Conservation (phyloP, 1,284 basidiomycete genomes). For the Austroboletus rostrupii region DNA sequence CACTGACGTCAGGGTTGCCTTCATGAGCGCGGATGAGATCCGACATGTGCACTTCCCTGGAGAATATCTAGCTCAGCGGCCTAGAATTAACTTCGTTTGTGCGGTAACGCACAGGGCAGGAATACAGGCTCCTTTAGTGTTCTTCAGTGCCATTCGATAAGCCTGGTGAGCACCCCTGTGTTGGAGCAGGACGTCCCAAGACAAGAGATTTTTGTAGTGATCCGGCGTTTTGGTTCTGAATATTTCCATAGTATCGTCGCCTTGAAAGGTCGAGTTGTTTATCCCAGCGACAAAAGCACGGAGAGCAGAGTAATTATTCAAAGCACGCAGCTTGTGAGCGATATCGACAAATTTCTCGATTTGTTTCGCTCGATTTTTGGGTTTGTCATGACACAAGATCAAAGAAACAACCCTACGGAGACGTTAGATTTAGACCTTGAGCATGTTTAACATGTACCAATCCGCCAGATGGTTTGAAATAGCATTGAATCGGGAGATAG, state of each 20-base stretch:
- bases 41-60: constrained; percentile 79
- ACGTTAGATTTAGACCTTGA: constrained; percentile 5
- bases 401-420: constrained; percentile 65
- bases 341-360: constrained; percentile 78
- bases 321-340: constrained; percentile 59
- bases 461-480: constrained; percentile 73
- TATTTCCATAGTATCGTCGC: constrained; percentile 66
- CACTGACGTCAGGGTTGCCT: constrained; percentile 64
- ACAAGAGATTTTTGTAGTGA: constrained; percentile 66
- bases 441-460: constrained; percentile 47
- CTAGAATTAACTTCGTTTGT: constrained; percentile 2
- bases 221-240: constrained; percentile 61
- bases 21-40: constrained; percentile 76
- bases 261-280: constrained; percentile 66
- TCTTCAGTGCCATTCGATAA: constrained; percentile 74
- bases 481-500: constrained; percentile 64
- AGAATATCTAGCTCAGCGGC: constrained; percentile 13
- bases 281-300: constrained; percentile 83
- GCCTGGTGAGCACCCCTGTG: constrained; percentile 70
- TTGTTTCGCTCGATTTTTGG: constrained; percentile 59
- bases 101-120: constrained; percentile 63
- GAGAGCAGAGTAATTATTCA: constrained; percentile 78
- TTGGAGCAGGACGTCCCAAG: constrained; percentile 74
- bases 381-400: constrained; percentile 74
- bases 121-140: constrained; percentile 77